phyloP scores from a whole-genome alignment of 441 rosid genomes.

The Rhodomyrtus psidioides region DNA sequence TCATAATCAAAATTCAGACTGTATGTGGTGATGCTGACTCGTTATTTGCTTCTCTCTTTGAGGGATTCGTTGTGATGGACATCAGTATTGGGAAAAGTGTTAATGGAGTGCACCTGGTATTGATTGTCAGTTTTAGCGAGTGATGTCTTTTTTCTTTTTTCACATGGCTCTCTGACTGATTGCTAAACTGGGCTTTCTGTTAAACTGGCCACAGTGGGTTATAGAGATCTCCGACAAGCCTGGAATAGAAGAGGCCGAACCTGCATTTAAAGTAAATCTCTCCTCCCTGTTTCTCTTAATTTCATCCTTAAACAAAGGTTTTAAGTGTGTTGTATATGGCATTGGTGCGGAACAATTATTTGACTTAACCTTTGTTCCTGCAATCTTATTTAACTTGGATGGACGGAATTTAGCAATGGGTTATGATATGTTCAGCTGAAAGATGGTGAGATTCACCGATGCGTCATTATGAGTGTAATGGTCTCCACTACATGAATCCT shows the following conservation, averaged over 20 bases:
- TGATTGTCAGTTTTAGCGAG: constrained; percentile 9
- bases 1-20: background rate
- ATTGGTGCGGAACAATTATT: background rate
- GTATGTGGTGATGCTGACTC: constrained; percentile 38
- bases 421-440: background rate
- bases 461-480: background rate
- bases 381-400: background rate
- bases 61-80: constrained; percentile 50
- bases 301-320: background rate
- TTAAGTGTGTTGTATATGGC: background rate
- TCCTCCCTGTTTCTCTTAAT: background rate
- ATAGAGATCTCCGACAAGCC: constrained; percentile 93
- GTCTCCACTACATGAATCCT: background rate
- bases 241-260: constrained; percentile 77
- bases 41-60: constrained; percentile 63
- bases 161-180: background rate
- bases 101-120: constrained; percentile 88
- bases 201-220: constrained; percentile 55
- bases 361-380: background rate
- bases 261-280: constrained; percentile 82
- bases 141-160: background rate
- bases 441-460: background rate
- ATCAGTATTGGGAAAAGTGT: constrained; percentile 93
- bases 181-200: background rate
- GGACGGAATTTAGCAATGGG: background rate